Evolutionary conservation across 2,329 filamentous ascomycete species (phyloP).

Genomic region (Cladophialophora exuberans): DNA sequence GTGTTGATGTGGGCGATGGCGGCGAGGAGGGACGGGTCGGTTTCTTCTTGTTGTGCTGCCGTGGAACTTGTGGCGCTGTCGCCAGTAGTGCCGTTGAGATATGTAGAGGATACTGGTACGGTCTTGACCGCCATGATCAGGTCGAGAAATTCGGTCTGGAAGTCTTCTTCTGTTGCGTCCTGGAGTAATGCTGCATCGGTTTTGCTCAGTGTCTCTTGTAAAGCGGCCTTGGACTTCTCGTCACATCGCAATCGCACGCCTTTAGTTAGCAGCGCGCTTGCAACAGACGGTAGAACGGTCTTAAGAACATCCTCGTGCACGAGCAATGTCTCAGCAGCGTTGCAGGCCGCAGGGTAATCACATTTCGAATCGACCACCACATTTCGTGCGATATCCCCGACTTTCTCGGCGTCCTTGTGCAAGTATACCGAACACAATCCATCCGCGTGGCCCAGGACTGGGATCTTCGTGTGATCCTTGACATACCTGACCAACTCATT

Average conservation of each 20-base stretch:
- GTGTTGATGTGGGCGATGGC: conserved; percentile 88
- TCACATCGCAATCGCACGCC: conserved; percentile 87
- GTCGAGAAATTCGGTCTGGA: conserved; percentile 84
- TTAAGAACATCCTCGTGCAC: conserved; percentile 73
- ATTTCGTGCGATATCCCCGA: conserved; percentile 65
- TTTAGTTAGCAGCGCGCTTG: conserved; percentile 71
- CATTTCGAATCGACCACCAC: conserved; percentile 91
- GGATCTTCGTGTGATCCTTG: conserved; percentile 89
- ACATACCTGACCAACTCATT: conserved; percentile 90
- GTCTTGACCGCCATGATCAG: conserved; percentile 83
- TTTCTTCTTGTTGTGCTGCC: neutral
- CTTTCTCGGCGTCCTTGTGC: conserved; percentile 73
- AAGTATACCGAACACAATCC: conserved; percentile 89
- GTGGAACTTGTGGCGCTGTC: neutral
- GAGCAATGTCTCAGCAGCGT: conserved; percentile 88
- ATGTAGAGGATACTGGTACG: conserved; percentile 50
- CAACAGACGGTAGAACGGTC: conserved; percentile 71
- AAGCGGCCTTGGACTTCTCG: conserved; percentile 63
- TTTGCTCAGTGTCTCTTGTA: conserved; percentile 54
- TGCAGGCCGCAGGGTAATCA: conserved; percentile 93
- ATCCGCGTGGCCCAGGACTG: conserved; percentile 93
- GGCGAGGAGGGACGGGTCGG: conserved; percentile 57
- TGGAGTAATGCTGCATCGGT: conserved; percentile 57
- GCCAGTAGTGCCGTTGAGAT: neutral
- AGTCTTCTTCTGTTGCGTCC: conserved; percentile 72